phyloP scores from a whole-genome alignment of 768 basidiomycete species.

The Paxillus ammoniavirescens region DNA sequence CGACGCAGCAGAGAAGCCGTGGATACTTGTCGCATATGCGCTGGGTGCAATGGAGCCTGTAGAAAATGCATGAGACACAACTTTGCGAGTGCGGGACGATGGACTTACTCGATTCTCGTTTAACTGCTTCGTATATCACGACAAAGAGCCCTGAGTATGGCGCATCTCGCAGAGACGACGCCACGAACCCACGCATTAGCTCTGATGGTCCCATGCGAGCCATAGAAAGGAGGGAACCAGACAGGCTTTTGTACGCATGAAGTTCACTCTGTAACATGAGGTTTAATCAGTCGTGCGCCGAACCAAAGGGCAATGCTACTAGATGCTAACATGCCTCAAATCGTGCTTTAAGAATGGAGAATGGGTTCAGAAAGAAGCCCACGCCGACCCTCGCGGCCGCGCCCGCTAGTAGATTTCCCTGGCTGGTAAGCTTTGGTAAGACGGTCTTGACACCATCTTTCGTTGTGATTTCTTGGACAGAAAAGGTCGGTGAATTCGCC shows the following conservation, averaged over 20 bases:
- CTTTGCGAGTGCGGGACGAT: not conserved
- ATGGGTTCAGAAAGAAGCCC: constrained; percentile 84
- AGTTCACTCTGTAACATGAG: constrained; percentile 61
- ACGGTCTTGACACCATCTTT: constrained; percentile 42
- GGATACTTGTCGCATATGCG: constrained; percentile 49
- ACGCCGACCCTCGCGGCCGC: constrained; percentile 78
- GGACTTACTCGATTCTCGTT: constrained; percentile 62
- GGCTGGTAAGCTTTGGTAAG: constrained; percentile 65
- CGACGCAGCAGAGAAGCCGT: constrained; percentile 67
- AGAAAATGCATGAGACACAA: constrained; percentile 6
- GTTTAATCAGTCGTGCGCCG: not conserved
- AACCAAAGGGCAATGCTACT: not conserved
- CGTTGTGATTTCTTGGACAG: constrained; percentile 28
- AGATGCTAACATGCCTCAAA: constrained; percentile 67
- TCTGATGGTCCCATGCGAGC: constrained; percentile 74
- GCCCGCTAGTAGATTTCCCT: constrained; percentile 86
- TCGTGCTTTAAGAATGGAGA: constrained; percentile 88
- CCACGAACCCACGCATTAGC: constrained; percentile 80
- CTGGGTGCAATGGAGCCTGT: constrained; percentile 42
- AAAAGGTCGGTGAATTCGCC: constrained; percentile 71
- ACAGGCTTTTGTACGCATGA: constrained; percentile 65
- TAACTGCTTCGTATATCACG: constrained; percentile 84
- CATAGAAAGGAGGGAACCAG: constrained; percentile 57
- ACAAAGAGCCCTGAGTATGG: constrained; percentile 92
- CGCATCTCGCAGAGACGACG: constrained; percentile 90